Conservation (phyloP, 164 flowering plant species). For the Vitis riparia region DNA sequence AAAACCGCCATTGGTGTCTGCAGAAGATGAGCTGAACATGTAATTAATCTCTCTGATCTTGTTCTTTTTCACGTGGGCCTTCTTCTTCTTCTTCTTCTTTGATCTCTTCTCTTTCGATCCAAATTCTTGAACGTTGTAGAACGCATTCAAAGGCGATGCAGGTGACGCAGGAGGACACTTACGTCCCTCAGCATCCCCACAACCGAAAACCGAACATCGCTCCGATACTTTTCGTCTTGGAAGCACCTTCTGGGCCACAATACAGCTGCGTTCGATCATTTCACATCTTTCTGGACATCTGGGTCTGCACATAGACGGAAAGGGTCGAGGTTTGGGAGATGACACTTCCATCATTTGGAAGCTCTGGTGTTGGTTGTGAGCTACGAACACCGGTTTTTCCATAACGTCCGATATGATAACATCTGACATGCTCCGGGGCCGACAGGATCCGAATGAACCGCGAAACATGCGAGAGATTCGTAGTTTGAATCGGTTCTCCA, state of each 20-base stretch:
- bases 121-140: conserved; percentile 1
- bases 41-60: conserved; percentile 1
- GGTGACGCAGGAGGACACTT: conserved; percentile 55
- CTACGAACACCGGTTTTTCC: conserved; percentile 31
- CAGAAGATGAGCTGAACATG: conserved; percentile 18
- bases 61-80: neutral
- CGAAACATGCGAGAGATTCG: conserved; percentile 57
- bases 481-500: conserved; percentile 59
- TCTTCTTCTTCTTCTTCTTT: conserved; percentile 14
- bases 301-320: conserved; percentile 41
- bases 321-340: conserved; percentile 29
- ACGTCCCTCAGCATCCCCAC: conserved; percentile 21
- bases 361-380: conserved; percentile 17
- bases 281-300: conserved; percentile 8
- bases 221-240: conserved; percentile 26
- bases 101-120: neutral
- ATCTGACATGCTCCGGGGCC: conserved; percentile 42
- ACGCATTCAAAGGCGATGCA: conserved; percentile 21
- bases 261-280: conserved; percentile 6
- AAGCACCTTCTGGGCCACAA: conserved; percentile 11
- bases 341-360: conserved; percentile 19
- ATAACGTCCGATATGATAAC: conserved; percentile 37
- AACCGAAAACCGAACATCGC: conserved; percentile 12
- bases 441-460: conserved; percentile 57
- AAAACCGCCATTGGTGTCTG: neutral